phyloP scores from a whole-genome alignment of 2,329 filamentous ascomycete species.

The Didymella keratinophila region DNA sequence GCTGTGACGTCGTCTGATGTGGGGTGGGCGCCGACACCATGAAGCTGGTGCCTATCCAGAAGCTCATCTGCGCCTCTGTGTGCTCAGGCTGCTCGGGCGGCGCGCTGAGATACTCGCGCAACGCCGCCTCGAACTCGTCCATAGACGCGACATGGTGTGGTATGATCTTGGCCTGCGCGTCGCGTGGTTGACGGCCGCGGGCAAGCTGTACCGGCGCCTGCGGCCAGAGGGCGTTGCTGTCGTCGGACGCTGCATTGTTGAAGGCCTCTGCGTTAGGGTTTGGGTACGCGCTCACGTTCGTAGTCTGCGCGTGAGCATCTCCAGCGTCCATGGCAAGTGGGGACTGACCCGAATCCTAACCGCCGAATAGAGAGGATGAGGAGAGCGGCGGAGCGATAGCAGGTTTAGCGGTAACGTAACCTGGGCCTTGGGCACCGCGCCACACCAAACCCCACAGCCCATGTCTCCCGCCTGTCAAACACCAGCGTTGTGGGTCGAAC shows the following conservation, averaged over 20 bases:
- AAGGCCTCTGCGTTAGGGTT: slow-evolving; percentile 4
- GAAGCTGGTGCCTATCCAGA: slow-evolving; percentile 50
- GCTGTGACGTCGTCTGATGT: slow-evolving; percentile 4
- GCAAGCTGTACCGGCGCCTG: slow-evolving; percentile 40
- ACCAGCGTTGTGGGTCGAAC: slow-evolving; percentile 11
- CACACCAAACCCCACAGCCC: slow-evolving; percentile 2
- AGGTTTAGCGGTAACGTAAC: slow-evolving; percentile 16
- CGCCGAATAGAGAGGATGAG: slow-evolving; percentile 23
- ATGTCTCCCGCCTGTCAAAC: slow-evolving; percentile 15
- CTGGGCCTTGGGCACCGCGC: slow-evolving; percentile 1
- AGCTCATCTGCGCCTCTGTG: slow-evolving; percentile 49
- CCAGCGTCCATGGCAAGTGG: slow-evolving; percentile 34
- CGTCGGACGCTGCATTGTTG: slow-evolving; percentile 22
- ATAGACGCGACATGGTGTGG: slow-evolving; percentile 42
- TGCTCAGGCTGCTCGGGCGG: slow-evolving; percentile 49
- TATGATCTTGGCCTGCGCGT: slow-evolving; percentile 46
- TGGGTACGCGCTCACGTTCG: slow-evolving; percentile 8
- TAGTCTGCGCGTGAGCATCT: slow-evolving; percentile 24
- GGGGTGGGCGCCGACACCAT: slow-evolving; percentile 33
- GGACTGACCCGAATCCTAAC: slow-evolving; percentile 24
- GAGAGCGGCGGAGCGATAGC: slow-evolving; percentile 3
- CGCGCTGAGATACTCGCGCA: slow-evolving; percentile 46
- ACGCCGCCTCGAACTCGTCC: slow-evolving; percentile 48
- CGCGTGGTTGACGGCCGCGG: slow-evolving; percentile 49
- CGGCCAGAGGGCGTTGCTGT: slow-evolving; percentile 30